A percentile compares a stretch with the other conserved stretches of the same genome.
phyloP scores from a whole-genome alignment of 257 asterid species.

The Petunia secreta region DNA sequence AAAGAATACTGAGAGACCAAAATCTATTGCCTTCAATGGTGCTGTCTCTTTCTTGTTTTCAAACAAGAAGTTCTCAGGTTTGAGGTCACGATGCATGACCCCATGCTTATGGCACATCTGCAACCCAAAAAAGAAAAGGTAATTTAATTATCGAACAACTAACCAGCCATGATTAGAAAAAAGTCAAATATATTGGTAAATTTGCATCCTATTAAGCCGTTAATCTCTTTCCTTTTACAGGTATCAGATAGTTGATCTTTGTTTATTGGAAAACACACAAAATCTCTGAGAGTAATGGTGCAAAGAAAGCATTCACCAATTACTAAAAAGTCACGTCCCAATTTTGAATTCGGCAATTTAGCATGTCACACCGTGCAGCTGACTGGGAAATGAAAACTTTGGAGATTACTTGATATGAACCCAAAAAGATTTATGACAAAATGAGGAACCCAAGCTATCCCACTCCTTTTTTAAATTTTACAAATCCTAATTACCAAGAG shows the following conservation, averaged over 20 bases:
- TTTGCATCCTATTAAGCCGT: not conserved
- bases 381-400: not conserved
- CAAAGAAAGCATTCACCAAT: not conserved
- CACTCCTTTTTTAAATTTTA: not conserved
- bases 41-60: conserved; percentile 53
- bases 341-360: not conserved
- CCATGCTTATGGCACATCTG: conserved; percentile 58
- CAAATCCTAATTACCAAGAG: not conserved
- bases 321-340: not conserved
- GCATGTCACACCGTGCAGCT: not conserved
- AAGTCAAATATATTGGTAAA: not conserved
- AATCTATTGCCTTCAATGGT: conserved; percentile 55
- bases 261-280: not conserved
- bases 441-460: not conserved
- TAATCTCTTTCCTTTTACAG: not conserved
- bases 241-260: not conserved
- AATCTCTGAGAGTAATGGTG: not conserved
- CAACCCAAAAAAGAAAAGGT: conserved; percentile 27
- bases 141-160: not conserved
- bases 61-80: conserved; percentile 54
- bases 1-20: conserved; percentile 51
- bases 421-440: not conserved
- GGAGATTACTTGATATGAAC: not conserved
- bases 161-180: not conserved
- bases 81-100: conserved; percentile 59